Base-by-base conservation (phyloP, 495 filamentous ascomycete genomes). In the Penicillium ochrochloron region DNA sequence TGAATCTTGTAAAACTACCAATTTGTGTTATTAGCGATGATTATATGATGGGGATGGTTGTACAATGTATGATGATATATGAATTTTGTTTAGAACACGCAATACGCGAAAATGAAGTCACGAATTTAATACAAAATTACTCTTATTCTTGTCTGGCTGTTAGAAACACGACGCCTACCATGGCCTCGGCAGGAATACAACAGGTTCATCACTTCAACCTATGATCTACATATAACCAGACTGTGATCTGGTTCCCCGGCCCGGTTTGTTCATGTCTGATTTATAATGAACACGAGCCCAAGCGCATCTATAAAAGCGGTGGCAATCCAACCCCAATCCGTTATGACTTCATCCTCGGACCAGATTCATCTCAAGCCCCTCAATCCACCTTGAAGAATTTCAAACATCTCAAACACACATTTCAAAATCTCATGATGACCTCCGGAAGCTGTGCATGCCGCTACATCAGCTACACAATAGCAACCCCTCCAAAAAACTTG, bases 371-470 rank as follows among this genome's bases (percentile, higher is more conserved):
- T 17, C 39, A 9, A 41, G 15, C 14, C 8, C 11, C 15, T 33
- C 39, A 31, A 17, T 2, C 52, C 19, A 33, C 9, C 29, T 55
- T 11, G 21, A 3, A 15, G 25, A 15, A 5, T 15, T 29, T 19
- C 25, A n/a, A 52, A 29, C 7, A 8, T 29, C 25, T 19, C n/a
- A 33, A 34, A 35, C 5, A 42, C 29, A 12, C 29, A 33, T 35
- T 10, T 12, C 12, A 23, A 35, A 7, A 48, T n/a, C 15, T 34
- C 5, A 48, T 21, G n/a, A 70, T 70, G 70, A 50, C 59, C 12
- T 64, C 65, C 11, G 72, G 75, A 53, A 72, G 70, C 63, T 77
- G 75, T 55, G 68, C 72, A 27, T 76, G 75, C 53, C 46, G 60
- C 9, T 63, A 70, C 34, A 68, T 73, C 37, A 59, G 63, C 27